Evolutionary conservation across 345 rosid species (phyloP).

Genomic region (Eucalyptus cladocalyx): DNA sequence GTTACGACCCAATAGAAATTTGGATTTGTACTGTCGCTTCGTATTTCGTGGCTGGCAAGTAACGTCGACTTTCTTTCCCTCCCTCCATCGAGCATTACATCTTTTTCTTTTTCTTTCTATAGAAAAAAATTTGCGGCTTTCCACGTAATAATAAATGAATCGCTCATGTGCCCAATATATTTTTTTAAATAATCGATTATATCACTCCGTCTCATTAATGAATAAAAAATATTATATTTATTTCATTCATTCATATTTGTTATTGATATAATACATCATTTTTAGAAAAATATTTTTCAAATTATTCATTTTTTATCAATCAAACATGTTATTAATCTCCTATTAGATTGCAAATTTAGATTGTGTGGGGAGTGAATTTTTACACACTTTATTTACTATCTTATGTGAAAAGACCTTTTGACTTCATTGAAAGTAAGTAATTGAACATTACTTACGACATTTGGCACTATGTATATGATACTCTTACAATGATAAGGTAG

Average conservation of each 20-base stretch:
- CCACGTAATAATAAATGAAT: accelerated
- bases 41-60: neutral
- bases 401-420: too few species aligned
- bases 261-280: accelerated
- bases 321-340: neutral
- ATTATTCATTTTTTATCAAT: accelerated
- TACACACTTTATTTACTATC: neutral
- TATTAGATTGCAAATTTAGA: neutral
- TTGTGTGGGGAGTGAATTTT: neutral
- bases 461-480: accelerated
- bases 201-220: accelerated
- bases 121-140: neutral
- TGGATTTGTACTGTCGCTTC: neutral
- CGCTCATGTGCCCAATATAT: neutral
- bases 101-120: neutral
- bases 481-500: neutral
- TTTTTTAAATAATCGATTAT: too few species aligned
- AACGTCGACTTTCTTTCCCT: neutral
- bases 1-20: neutral
- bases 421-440: too few species aligned
- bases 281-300: accelerated
- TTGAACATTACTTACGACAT: too few species aligned
- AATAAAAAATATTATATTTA: too few species aligned
- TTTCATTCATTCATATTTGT: too few species aligned
- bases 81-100: neutral